These are phyloP conservation scores for Bifiguratus adelaidae DNA, from an alignment of 192 early-diverging fungal genomes.

Conservation along the genomic window DNA sequence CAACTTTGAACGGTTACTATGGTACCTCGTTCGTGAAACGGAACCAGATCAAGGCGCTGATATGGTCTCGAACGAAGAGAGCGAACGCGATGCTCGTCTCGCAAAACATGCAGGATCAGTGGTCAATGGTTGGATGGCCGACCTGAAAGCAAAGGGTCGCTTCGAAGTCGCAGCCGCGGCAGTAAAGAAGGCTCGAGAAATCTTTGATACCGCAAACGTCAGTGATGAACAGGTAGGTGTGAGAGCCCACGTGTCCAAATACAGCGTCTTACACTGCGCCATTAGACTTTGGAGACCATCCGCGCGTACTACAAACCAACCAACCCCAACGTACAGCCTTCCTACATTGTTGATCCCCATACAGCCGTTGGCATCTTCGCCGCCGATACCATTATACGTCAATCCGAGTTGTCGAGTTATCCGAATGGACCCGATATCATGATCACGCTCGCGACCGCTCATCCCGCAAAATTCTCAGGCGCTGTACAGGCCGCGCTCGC, in stretches of 20 bases:
- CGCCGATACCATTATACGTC: constrained; percentile 42
- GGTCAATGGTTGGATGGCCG: constrained; percentile 68
- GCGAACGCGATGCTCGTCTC: constrained; percentile 6
- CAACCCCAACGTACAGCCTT: constrained; percentile 14
- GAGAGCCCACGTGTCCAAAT: background rate
- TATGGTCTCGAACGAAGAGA: constrained; percentile 25
- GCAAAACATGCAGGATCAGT: constrained; percentile 38
- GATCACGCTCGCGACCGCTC: constrained; percentile 81
- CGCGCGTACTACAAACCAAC: constrained; percentile 46
- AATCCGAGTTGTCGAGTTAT: constrained; percentile 1
- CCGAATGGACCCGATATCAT: constrained; percentile 20
- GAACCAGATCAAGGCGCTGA: constrained; percentile 21
- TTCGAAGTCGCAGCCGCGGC: constrained; percentile 57
- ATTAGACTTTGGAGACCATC: constrained; percentile 68
- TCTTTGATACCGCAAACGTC: constrained; percentile 68
- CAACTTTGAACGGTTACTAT: constrained; percentile 96
- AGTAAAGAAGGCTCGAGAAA: constrained; percentile 49
- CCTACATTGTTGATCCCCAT: constrained; percentile 90
- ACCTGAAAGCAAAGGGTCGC: constrained; percentile 55
- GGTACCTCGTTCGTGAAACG: constrained; percentile 71
- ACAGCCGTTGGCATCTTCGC: constrained; percentile 91
- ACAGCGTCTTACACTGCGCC: background rate
- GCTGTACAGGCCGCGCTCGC: constrained; percentile 73
- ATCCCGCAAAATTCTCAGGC: constrained; percentile 94
- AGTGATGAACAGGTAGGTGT: constrained; percentile 43